Evolutionary conservation across 805 yeast species (phyloP).

Genomic region (Starmerella roubikii): DNA sequence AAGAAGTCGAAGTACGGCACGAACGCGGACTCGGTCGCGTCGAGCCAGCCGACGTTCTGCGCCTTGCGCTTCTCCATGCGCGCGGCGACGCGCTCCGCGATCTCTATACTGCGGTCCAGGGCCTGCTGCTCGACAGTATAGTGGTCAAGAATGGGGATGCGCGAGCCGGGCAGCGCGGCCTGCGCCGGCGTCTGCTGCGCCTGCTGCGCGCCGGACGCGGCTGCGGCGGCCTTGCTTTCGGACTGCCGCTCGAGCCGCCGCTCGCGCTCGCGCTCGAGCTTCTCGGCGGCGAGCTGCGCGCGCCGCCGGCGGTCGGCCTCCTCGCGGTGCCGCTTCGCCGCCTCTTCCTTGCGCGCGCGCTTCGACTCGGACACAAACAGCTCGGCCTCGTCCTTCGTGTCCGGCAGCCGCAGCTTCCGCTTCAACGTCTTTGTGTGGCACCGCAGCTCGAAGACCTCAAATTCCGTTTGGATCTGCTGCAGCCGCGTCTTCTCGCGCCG

Average conservation of each 20-base stretch:
- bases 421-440: conserved; percentile 59
- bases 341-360: conserved; percentile 41
- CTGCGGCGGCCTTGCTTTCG: conserved; percentile 6
- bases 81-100: conserved; percentile 73
- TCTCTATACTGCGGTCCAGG: conserved; percentile 60
- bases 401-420: conserved; percentile 53
- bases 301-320: conserved; percentile 15
- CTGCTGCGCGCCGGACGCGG: conserved; percentile 10
- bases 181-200: conserved; percentile 21
- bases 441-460: conserved; percentile 57
- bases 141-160: conserved; percentile 84
- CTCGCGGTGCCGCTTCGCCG: conserved; percentile 14
- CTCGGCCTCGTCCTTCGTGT: conserved; percentile 56
- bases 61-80: conserved; percentile 50
- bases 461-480: conserved; percentile 49
- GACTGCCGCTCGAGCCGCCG: conserved; percentile 14
- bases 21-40: conserved; percentile 73
- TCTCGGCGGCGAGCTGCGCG: conserved; percentile 15
- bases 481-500: conserved; percentile 57
- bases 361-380: conserved; percentile 50
- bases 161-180: conserved; percentile 44
- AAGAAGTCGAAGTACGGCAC: conserved; percentile 68
- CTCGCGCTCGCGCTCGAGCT: conserved; percentile 15
- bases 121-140: conserved; percentile 67
- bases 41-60: conserved; percentile 57